A percentile compares a stretch with the other conserved stretches of the same genome.
These are phyloP conservation scores for Boletus huronensis DNA, from an alignment of 768 basidiomycete species.

Conservation along the genomic window DNA sequence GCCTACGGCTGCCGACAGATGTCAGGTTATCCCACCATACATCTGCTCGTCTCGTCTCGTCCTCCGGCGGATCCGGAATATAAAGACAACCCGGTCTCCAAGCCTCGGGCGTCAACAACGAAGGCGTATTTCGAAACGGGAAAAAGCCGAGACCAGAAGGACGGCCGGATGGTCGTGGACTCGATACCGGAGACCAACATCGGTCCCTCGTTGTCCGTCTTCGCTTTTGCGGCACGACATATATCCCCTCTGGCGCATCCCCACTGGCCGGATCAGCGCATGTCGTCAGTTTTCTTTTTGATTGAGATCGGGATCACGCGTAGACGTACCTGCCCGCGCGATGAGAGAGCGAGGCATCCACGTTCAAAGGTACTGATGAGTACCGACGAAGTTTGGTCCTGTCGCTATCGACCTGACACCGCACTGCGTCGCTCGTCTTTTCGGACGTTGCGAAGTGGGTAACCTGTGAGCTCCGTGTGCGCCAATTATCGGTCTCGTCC, in stretches of 20 bases:
- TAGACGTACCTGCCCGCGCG: not conserved
- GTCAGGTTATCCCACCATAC: conserved; percentile 10
- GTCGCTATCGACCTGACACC: not conserved
- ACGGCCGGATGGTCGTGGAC: not conserved
- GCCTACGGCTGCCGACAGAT: not conserved
- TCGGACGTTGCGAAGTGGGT: not conserved
- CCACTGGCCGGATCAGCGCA: not conserved
- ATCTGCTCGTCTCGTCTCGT: conserved; percentile 2
- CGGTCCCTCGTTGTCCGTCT: not conserved
- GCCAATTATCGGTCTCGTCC: conserved; percentile 12
- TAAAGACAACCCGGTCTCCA: conserved; percentile 17
- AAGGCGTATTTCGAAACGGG: conserved; percentile 4
- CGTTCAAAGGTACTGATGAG: conserved; percentile 1
- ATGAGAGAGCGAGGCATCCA: not conserved
- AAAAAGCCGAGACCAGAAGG: conserved; percentile 5
- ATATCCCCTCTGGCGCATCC: conserved; percentile 2
- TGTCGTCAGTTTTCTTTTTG: not conserved
- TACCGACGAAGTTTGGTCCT: not conserved
- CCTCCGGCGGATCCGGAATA: conserved; percentile 9
- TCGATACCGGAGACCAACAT: not conserved
- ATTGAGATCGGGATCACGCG: not conserved
- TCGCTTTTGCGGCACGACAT: conserved; percentile 23
- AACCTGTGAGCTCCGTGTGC: not conserved
- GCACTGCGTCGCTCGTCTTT: not conserved
- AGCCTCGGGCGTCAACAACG: conserved; percentile 6